Evolutionary conservation across 495 filamentous ascomycete species (phyloP).

Genomic region (Mytilinidion resinicola): DNA sequence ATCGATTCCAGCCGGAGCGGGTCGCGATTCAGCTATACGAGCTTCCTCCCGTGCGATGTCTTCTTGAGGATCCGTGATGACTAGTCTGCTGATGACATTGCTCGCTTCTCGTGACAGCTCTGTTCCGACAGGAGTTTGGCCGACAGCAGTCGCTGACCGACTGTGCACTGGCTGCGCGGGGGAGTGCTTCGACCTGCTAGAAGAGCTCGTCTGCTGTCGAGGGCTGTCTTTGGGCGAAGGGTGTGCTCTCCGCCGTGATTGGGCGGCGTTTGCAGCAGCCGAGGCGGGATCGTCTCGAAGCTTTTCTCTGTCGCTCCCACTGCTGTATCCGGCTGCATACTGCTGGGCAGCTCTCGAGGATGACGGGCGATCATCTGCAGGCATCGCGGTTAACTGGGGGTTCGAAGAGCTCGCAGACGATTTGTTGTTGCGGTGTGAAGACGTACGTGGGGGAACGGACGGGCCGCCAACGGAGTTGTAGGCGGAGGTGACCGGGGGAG

Average conservation of each 20-base stretch:
- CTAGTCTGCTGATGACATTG: constrained; percentile 68
- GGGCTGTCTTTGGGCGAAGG: constrained; percentile 42
- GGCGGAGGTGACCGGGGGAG: constrained; percentile 34
- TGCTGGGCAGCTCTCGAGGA: neutral
- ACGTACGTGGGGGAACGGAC: constrained; percentile 55
- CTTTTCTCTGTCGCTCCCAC: constrained; percentile 38
- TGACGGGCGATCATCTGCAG: neutral
- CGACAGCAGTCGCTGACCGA: constrained; percentile 41
- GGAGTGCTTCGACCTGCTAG: constrained; percentile 19
- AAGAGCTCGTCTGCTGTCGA: constrained; percentile 30
- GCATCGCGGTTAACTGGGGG: neutral
- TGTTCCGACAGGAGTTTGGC: constrained; percentile 36
- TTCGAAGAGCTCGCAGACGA: constrained; percentile 4
- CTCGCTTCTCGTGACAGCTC: constrained; percentile 56
- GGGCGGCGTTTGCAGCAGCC: constrained; percentile 36
- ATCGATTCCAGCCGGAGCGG: constrained; percentile 44
- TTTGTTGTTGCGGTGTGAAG: constrained; percentile 42
- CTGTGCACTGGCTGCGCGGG: constrained; percentile 34
- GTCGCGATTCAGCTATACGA: constrained; percentile 58
- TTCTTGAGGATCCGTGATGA: constrained; percentile 71
- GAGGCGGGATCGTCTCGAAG: constrained; percentile 37
- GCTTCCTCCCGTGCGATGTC: constrained; percentile 73
- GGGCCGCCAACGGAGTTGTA: constrained; percentile 34
- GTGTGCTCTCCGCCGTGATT: constrained; percentile 44
- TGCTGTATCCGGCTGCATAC: constrained; percentile 7